Evolutionary conservation across 1,284 basidiomycete genomes (phyloP).

Genomic region (Mycosarcoma maydis): DNA sequence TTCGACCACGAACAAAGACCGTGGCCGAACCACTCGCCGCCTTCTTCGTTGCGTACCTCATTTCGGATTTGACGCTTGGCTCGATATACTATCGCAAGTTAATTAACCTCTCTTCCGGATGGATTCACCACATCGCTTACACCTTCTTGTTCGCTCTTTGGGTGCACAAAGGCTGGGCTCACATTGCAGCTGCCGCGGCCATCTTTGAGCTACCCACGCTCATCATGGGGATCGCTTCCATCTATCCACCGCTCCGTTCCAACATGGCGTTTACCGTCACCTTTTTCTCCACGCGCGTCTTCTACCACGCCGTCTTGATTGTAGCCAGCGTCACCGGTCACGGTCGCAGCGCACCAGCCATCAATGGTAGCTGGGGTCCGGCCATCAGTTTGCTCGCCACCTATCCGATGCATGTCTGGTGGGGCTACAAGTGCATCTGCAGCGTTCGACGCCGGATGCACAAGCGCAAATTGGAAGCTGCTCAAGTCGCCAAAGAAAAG

Average conservation of each 20-base stretch:
- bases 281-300: slow-evolving; percentile 62
- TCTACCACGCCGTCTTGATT: slow-evolving; percentile 60
- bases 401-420: slow-evolving; percentile 66
- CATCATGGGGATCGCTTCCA: slow-evolving; percentile 62
- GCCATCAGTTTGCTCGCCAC: slow-evolving; percentile 46
- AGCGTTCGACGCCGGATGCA: slow-evolving; percentile 59
- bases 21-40: slow-evolving; percentile 54
- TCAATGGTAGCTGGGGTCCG: slow-evolving; percentile 53
- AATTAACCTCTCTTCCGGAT: slow-evolving; percentile 63
- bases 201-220: slow-evolving; percentile 65
- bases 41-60: slow-evolving; percentile 64
- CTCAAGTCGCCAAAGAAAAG: slow-evolving; percentile 41
- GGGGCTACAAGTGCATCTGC: slow-evolving; percentile 65
- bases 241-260: slow-evolving; percentile 60
- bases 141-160: slow-evolving; percentile 55
- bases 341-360: slow-evolving; percentile 49
- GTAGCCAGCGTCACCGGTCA: slow-evolving; percentile 41
- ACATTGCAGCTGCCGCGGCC: slow-evolving; percentile 53
- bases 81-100: slow-evolving; percentile 62
- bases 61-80: slow-evolving; percentile 60
- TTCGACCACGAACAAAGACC: slow-evolving; percentile 48
- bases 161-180: slow-evolving; percentile 59
- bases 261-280: slow-evolving; percentile 64
- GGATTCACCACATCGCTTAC: slow-evolving; percentile 64
- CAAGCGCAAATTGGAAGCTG: slow-evolving; percentile 56